These are phyloP conservation scores for Cochlearia excelsa DNA, from an alignment of 345 rosid genomes.

Conservation along the genomic window DNA sequence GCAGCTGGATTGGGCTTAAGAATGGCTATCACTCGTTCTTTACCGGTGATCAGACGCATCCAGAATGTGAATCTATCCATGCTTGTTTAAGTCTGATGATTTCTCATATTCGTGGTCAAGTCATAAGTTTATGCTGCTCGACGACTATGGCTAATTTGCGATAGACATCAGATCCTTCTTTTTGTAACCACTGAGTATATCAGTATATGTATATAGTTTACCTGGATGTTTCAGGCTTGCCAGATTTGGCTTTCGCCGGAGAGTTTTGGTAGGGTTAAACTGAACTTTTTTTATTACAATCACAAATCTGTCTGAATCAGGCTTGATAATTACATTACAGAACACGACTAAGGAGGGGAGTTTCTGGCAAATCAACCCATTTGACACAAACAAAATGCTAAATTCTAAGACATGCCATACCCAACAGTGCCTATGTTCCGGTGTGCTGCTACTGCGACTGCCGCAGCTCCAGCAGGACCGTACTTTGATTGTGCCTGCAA, in stretches of 20 bases:
- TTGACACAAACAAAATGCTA: constrained; percentile 24
- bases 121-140: constrained; percentile 29
- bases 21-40: constrained; percentile 37
- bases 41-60: constrained; percentile 40
- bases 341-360: constrained; percentile 19
- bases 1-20: constrained; percentile 50
- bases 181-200: constrained; percentile 7
- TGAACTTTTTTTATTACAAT: constrained; percentile 28
- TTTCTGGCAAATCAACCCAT: constrained; percentile 24
- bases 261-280: constrained; percentile 20
- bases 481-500: constrained; percentile 86
- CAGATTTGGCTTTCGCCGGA: constrained; percentile 12
- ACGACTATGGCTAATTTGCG: constrained; percentile 23
- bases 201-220: no score
- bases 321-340: constrained; percentile 33
- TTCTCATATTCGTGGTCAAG: constrained; percentile 31
- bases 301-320: constrained; percentile 36
- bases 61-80: constrained; percentile 35
- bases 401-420: constrained; percentile 45
- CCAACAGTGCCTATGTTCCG: constrained; percentile 54
- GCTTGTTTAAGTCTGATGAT: constrained; percentile 35
- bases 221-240: no score
- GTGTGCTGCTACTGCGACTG: constrained; percentile 78
- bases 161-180: constrained; percentile 2
- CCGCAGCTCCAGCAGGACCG: constrained; percentile 72